Percentiles rank a stretch among this genome's conserved stretches.
These are phyloP conservation scores for Neurospora hispaniola DNA, from an alignment of 495 filamentous ascomycete species.

Conservation along the genomic window DNA sequence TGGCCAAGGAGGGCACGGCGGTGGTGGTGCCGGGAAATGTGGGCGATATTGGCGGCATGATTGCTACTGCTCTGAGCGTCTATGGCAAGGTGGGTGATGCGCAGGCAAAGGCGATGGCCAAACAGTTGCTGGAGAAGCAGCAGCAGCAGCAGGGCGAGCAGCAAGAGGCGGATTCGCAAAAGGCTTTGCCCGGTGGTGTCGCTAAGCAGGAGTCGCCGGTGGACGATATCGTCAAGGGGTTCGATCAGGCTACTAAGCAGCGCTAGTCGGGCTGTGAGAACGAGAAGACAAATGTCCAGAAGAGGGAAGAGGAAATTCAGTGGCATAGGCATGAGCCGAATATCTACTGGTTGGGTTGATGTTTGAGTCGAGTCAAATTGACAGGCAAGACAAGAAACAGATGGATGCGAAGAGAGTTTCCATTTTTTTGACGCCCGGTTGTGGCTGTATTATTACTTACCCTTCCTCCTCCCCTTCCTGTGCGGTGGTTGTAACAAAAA, in stretches of 20 bases:
- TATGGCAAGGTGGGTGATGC: constrained; percentile 86
- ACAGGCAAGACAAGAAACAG: not conserved
- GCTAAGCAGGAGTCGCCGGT: not conserved
- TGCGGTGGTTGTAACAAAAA: not conserved
- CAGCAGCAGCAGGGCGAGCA: constrained; percentile 3
- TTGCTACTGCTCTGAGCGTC: constrained; percentile 88
- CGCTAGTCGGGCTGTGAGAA: not conserved
- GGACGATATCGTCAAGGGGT: not conserved
- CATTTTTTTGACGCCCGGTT: not conserved
- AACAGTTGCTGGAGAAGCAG: constrained; percentile 29
- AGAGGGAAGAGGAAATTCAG: not conserved
- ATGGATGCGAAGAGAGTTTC: not conserved
- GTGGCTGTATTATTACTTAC: not conserved
- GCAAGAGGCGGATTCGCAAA: constrained; percentile 8
- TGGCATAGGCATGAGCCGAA: not conserved
- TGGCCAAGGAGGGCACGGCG: constrained; percentile 88
- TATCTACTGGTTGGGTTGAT: not conserved
- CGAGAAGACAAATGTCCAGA: not conserved
- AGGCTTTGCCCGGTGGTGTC: not conserved
- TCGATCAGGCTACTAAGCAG: not conserved
- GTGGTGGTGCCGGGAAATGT: constrained; percentile 95
- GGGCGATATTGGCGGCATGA: constrained; percentile 95
- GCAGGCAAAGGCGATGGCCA: constrained; percentile 62
- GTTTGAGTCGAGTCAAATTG: not conserved
- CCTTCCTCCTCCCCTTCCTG: not conserved